Evolutionary conservation across 345 rosid genomes (phyloP).

Genomic region (Populus nigra): DNA sequence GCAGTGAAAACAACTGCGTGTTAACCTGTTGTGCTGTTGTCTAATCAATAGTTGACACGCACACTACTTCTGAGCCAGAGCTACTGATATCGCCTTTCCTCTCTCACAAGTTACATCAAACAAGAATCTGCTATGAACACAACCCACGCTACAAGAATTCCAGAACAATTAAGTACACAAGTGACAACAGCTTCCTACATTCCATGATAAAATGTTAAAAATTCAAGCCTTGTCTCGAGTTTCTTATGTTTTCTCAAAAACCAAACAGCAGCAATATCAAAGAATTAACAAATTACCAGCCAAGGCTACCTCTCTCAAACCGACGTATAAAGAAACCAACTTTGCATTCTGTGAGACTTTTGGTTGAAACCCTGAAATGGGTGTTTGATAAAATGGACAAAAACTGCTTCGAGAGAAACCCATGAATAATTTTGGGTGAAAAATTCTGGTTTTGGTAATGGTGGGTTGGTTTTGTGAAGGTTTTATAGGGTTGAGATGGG

Average conservation of each 20-base stretch:
- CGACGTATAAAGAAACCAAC: conserved; percentile 26
- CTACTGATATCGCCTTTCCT: no score
- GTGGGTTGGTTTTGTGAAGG: conserved; percentile 6
- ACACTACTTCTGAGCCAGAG: background rate
- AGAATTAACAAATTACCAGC: conserved; percentile 30
- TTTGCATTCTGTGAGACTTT: conserved; percentile 31
- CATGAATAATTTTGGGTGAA: conserved; percentile 20
- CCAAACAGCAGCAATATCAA: background rate
- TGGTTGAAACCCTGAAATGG: conserved; percentile 26
- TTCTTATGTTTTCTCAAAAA: background rate
- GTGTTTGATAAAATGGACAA: conserved; percentile 22
- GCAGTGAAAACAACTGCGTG: background rate
- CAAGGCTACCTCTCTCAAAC: conserved; percentile 35
- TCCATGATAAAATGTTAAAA: no score
- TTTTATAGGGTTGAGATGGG: conserved; percentile 8
- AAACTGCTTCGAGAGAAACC: conserved; percentile 33
- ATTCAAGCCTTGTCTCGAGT: background rate
- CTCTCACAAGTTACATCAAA: no score
- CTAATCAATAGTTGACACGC: background rate
- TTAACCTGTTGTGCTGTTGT: no score
- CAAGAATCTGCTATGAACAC: no score
- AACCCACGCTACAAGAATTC: no score
- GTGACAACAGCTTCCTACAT: no score
- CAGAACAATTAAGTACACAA: background rate
- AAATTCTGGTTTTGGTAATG: conserved; percentile 18